phyloP scores from a whole-genome alignment of 768 basidiomycete genomes.

The Kwoniella heveanensis region DNA sequence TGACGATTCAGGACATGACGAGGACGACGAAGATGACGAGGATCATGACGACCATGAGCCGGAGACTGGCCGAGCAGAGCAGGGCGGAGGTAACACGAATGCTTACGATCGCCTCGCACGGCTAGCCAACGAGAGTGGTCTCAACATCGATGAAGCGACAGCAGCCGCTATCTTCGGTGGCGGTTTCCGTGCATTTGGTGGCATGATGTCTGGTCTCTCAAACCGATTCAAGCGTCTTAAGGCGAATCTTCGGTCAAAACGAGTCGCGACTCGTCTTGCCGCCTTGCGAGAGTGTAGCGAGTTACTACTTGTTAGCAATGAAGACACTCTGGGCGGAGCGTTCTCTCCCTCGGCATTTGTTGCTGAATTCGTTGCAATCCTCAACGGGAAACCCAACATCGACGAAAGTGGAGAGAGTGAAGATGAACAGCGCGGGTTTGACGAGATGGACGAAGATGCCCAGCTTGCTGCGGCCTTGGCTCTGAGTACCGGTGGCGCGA shows the following conservation, averaged over 20 bases:
- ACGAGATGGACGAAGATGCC: slow-evolving; percentile 68
- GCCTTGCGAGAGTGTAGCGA: slow-evolving; percentile 95
- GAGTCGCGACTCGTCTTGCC: slow-evolving; percentile 65
- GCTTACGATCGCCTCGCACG: slow-evolving; percentile 38
- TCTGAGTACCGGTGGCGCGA: slow-evolving; percentile 62
- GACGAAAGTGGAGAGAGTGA: slow-evolving; percentile 39
- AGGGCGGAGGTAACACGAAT: slow-evolving; percentile 20
- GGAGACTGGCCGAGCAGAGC: slow-evolving; percentile 61
- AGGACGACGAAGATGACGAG: slow-evolving; percentile 41
- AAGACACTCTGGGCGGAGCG: slow-evolving; percentile 85
- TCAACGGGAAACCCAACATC: slow-evolving; percentile 62
- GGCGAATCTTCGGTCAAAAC: slow-evolving; percentile 68
- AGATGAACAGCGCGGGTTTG: slow-evolving; percentile 63
- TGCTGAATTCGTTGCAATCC: slow-evolving; percentile 84
- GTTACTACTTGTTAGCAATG: slow-evolving; percentile 90
- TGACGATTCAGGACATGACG: slow-evolving; percentile 50
- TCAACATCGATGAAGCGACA: slow-evolving; percentile 50
- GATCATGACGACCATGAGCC: slow-evolving; percentile 58
- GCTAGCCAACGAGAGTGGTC: slow-evolving; percentile 32
- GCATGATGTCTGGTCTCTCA: slow-evolving; percentile 77
- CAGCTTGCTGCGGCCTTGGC: slow-evolving; percentile 85
- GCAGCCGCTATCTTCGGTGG: slow-evolving; percentile 60
- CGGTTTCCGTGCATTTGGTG: slow-evolving; percentile 71
- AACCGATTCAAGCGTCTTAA: slow-evolving; percentile 70
- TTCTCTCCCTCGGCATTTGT: slow-evolving; percentile 92